Evolutionary conservation across 352 stramenopile species (phyloP).

Genomic region (Pythium folliculosum): DNA sequence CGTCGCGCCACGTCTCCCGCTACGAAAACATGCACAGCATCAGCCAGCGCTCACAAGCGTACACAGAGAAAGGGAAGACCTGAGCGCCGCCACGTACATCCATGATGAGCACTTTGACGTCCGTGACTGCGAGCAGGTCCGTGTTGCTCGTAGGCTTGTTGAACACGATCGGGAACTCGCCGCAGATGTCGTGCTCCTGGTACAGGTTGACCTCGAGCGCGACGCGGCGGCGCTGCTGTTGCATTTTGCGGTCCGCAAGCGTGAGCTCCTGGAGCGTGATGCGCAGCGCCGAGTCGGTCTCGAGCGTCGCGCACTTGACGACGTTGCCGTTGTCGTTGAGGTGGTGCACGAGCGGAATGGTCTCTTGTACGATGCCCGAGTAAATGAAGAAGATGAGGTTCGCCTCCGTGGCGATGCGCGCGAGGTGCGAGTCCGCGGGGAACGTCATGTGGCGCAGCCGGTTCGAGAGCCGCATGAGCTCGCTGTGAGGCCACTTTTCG

Average conservation of each 20-base stretch:
- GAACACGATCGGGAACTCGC: slow-evolving; percentile 66
- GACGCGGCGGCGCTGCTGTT: slow-evolving; percentile 47
- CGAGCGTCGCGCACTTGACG: slow-evolving; percentile 46
- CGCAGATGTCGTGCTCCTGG: slow-evolving; percentile 81
- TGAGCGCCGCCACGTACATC: no score
- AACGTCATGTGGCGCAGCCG: slow-evolving; percentile 66
- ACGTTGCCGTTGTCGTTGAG: slow-evolving; percentile 68
- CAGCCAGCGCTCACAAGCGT: no score
- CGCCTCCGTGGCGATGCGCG: slow-evolving; percentile 66
- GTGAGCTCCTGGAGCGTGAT: slow-evolving; percentile 31
- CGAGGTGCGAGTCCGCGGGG: slow-evolving; percentile 62
- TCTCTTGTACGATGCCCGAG: slow-evolving; percentile 74
- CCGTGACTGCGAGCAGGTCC: slow-evolving; percentile 72
- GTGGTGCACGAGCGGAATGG: slow-evolving; percentile 64
- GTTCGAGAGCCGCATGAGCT: slow-evolving; percentile 73
- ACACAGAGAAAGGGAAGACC: no score
- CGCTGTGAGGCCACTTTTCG: slow-evolving; percentile 68
- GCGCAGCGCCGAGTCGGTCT: slow-evolving; percentile 36
- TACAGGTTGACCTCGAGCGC: slow-evolving; percentile 78
- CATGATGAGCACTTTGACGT: slow-evolving; percentile 81
- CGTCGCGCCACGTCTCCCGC: slow-evolving; percentile 77
- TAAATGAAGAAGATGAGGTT: slow-evolving; percentile 85
- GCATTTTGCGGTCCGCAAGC: slow-evolving; percentile 23
- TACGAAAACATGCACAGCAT: slow-evolving; percentile 21
- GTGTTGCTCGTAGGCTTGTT: slow-evolving; percentile 61